Percentiles rank a stretch among this genome's conserved stretches.
Evolutionary conservation across 1,139 yeast species (phyloP).

Genomic region (Ogataea hybrid): DNA sequence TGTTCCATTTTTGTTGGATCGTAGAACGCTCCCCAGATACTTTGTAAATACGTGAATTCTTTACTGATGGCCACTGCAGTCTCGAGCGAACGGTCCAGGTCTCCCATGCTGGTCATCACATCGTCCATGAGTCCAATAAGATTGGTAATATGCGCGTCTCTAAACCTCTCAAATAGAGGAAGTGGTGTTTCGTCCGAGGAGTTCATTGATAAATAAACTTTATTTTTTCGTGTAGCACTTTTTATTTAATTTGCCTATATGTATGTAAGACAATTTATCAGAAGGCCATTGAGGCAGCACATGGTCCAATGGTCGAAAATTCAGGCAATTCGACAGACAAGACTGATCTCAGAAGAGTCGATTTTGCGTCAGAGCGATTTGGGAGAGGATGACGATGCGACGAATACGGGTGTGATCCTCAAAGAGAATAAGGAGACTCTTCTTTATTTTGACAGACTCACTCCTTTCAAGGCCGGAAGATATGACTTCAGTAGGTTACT

Average conservation of each 20-base stretch:
- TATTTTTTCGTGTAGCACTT: constrained; percentile 8
- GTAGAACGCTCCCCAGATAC: constrained; percentile 26
- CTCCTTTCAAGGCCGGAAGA: constrained; percentile 39
- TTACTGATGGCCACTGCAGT: constrained; percentile 21
- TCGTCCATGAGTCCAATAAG: constrained; percentile 19
- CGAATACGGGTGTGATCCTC: constrained; percentile 58
- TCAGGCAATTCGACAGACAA: background rate
- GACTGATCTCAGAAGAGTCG: constrained; percentile 17
- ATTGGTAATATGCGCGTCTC: constrained; percentile 18
- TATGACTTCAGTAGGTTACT: constrained; percentile 31
- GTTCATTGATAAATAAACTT: constrained; percentile 4
- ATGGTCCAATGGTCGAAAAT: background rate
- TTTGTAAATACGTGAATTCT: constrained; percentile 18
- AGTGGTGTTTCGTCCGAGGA: constrained; percentile 8
- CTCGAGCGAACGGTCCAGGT: constrained; percentile 19
- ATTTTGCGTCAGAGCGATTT: constrained; percentile 14
- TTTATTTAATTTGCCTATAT: constrained; percentile 3
- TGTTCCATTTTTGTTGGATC: constrained; percentile 27
- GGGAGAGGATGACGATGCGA: constrained; percentile 49
- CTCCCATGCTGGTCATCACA: constrained; percentile 17
- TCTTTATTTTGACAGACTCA: constrained; percentile 51
- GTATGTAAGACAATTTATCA: background rate
- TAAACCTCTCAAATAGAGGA: constrained; percentile 15
- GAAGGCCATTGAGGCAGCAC: background rate
- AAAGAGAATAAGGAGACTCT: constrained; percentile 52